Percentiles rank a stretch among this genome's conserved stretches.
phyloP scores from a whole-genome alignment of 164 flowering plant genomes.

The Kalanchoe fedtschenkoi region DNA sequence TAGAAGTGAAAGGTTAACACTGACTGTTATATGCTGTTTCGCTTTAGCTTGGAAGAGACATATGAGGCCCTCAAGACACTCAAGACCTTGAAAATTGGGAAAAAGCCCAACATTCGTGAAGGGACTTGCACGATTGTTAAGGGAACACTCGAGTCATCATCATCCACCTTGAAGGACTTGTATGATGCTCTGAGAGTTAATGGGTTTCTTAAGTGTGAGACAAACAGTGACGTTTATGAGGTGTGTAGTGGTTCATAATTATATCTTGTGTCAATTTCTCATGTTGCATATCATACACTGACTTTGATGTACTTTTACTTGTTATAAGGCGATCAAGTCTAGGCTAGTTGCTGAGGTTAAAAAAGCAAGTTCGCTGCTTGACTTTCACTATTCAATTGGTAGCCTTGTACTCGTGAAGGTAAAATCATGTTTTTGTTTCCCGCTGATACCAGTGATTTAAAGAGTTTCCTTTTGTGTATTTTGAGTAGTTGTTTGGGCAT shows the following conservation, averaged over 20 bases:
- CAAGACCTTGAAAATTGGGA: slow-evolving; percentile 64
- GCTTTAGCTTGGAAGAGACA: slow-evolving; percentile 66
- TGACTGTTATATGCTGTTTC: too few relatives aligned
- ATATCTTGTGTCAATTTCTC: neutral
- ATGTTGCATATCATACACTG: neutral
- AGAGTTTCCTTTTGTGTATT: neutral
- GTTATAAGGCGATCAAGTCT: slow-evolving; percentile 38
- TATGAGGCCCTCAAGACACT: slow-evolving; percentile 70
- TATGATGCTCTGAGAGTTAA: slow-evolving; percentile 58
- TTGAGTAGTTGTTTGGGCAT: neutral
- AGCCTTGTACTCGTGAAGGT: slow-evolving; percentile 78
- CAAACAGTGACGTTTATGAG: slow-evolving; percentile 37
- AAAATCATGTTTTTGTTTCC: neutral
- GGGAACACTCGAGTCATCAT: slow-evolving; percentile 38
- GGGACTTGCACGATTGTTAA: slow-evolving; percentile 37
- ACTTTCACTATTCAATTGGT: slow-evolving; percentile 60
- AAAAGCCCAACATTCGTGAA: slow-evolving; percentile 25
- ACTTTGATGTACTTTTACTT: slow-evolving; percentile 1
- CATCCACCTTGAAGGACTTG: slow-evolving; percentile 46
- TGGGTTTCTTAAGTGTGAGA: slow-evolving; percentile 47
- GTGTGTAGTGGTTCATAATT: slow-evolving; percentile 21
- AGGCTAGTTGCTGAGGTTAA: slow-evolving; percentile 43
- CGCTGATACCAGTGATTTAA: neutral
- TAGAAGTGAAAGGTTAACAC: neutral
- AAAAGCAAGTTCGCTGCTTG: slow-evolving; percentile 64